phyloP scores from a whole-genome alignment of 169 alveolate species.

The Plasmodium vinckei region DNA sequence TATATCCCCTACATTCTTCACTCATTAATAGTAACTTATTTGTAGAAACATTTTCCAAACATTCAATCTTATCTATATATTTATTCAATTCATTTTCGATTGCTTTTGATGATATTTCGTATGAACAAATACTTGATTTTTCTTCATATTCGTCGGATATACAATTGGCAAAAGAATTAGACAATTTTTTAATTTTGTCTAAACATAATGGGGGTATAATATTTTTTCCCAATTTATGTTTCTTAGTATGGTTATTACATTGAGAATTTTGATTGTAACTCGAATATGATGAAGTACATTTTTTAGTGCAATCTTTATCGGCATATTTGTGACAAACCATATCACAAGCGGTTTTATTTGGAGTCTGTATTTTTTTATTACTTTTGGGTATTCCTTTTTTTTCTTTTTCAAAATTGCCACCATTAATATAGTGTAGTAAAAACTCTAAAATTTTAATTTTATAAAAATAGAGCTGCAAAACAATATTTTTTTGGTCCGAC shows the following conservation, averaged over 20 bases:
- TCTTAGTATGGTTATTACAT: too few species aligned
- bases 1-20: not conserved
- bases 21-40: not conserved
- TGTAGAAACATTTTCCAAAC: not conserved
- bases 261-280: too few species aligned
- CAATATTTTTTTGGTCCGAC: constrained; percentile 39
- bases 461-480: constrained; percentile 45
- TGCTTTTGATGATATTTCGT: not conserved
- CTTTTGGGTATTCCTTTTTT: not conserved
- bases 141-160: too few species aligned
- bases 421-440: constrained; percentile 1
- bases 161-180: not conserved
- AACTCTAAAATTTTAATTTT: constrained; percentile 33
- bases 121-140: not conserved
- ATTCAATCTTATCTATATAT: not conserved
- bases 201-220: not conserved
- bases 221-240: not conserved
- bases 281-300: not conserved
- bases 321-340: too few species aligned
- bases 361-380: not conserved
- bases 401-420: not conserved
- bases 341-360: not conserved
- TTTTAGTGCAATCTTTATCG: not conserved
- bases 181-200: not conserved
- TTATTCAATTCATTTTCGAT: not conserved